These are phyloP conservation scores for Apiospora sp. DNA, from an alignment of 2,329 filamentous ascomycete species.

Conservation along the genomic window DNA sequence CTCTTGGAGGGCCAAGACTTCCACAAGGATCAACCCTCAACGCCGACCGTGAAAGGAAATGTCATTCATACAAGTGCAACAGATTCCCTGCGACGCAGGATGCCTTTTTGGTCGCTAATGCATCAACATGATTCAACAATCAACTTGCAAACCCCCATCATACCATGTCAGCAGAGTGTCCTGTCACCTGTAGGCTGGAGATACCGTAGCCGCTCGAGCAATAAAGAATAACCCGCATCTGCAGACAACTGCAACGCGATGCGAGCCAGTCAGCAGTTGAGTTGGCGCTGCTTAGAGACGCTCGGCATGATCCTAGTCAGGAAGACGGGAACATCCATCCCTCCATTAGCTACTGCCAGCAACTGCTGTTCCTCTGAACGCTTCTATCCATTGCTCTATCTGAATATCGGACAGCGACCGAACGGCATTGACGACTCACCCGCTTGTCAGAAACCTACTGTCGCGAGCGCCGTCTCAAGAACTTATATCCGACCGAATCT, in stretches of 20 bases:
- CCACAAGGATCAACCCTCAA: slow-evolving; percentile 11
- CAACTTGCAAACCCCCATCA: not conserved
- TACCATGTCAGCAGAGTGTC: not conserved
- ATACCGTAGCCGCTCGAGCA: slow-evolving; percentile 1
- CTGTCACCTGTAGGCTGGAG: not conserved
- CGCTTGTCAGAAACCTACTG: not conserved
- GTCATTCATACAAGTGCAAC: slow-evolving; percentile 1
- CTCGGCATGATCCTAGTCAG: not conserved
- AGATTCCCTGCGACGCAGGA: not conserved
- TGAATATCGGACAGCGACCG: not conserved
- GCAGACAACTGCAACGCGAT: not conserved
- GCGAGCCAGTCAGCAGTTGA: slow-evolving; percentile 1
- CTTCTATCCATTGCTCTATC: not conserved
- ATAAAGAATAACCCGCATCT: not conserved
- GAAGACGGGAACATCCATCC: not conserved
- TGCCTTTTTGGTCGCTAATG: not conserved
- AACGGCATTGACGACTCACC: not conserved
- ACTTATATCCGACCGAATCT: not conserved
- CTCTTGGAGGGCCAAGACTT: not conserved
- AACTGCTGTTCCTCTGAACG: not conserved
- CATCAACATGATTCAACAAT: slow-evolving; percentile 3
- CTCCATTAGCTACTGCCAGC: too few relatives aligned
- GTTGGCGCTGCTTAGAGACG: not conserved
- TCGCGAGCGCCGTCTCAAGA: not conserved
- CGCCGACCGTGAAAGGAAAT: slow-evolving; percentile 12